phyloP scores from a whole-genome alignment of 2,329 filamentous ascomycete species.

The Exserohilum turcica region DNA sequence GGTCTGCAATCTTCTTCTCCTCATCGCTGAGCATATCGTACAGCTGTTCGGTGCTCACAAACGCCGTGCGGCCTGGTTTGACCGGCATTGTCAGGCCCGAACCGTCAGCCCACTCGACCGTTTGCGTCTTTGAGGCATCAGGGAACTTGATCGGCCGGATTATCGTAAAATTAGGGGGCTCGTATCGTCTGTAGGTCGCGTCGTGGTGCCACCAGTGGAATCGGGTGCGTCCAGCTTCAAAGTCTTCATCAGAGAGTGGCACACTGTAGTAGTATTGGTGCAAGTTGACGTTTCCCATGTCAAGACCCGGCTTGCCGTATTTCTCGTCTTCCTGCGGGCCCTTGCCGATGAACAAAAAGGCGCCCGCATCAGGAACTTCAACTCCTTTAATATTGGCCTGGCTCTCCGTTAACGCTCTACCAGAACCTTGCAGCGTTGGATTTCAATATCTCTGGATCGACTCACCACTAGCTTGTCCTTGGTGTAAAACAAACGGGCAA shows the following conservation, averaged over 20 bases:
- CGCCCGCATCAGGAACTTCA: constrained; percentile 6
- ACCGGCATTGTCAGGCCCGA: constrained; percentile 1
- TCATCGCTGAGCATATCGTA: constrained; percentile 7
- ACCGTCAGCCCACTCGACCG: constrained; percentile 3
- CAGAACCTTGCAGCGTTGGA: background rate
- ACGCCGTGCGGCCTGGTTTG: constrained; percentile 1
- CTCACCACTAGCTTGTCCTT: constrained; percentile 4
- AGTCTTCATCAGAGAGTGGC: constrained; percentile 6
- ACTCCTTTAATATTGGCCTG: background rate
- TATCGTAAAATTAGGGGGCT: constrained; percentile 1
- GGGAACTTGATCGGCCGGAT: constrained; percentile 6
- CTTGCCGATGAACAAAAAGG: constrained; percentile 7
- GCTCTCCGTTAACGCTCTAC: background rate
- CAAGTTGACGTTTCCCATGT: constrained; percentile 5
- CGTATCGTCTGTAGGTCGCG: background rate
- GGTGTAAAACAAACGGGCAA: constrained; percentile 4
- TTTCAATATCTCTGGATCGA: background rate
- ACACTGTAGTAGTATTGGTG: constrained; percentile 7
- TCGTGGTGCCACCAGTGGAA: constrained; percentile 7
- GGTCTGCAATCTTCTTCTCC: constrained; percentile 2
- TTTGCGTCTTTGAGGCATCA: background rate
- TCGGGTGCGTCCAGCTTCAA: constrained; percentile 3
- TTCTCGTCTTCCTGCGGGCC: constrained; percentile 3
- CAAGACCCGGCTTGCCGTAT: constrained; percentile 6
- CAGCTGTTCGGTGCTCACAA: constrained; percentile 2